phyloP scores from a whole-genome alignment of 2,329 filamentous ascomycete genomes.

The Chrysosphaeria jannelii region DNA sequence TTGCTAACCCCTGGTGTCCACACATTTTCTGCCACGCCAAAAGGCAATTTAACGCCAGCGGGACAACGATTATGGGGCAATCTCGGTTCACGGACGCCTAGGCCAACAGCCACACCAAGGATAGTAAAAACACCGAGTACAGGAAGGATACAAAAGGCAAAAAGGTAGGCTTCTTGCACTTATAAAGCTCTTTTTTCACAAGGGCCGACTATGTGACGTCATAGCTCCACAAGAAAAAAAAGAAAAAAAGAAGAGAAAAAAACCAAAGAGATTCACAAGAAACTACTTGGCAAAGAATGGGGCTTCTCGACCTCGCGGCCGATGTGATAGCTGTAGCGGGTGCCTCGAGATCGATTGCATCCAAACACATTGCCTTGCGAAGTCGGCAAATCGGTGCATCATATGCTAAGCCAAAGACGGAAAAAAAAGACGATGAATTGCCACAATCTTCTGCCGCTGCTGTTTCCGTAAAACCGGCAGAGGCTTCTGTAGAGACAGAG shows the following conservation, averaged over 20 bases:
- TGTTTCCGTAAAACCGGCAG: neutral
- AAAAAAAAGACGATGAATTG: neutral
- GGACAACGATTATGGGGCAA: slow-evolving; percentile 36
- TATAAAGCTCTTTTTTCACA: no score
- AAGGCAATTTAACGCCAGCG: slow-evolving; percentile 37
- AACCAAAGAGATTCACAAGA: neutral
- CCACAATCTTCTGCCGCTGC: no score
- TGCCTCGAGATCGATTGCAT: slow-evolving; percentile 36
- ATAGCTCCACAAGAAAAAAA: no score
- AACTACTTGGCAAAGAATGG: slow-evolving; percentile 16
- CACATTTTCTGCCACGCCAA: no score
- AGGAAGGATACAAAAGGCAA: no score
- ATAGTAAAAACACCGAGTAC: no score
- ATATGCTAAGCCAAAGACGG: neutral
- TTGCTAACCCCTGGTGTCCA: slow-evolving; percentile 34
- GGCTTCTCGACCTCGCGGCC: slow-evolving; percentile 31
- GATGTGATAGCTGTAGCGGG: slow-evolving; percentile 40
- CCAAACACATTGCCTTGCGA: slow-evolving; percentile 28
- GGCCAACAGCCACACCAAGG: no score
- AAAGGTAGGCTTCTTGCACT: no score
- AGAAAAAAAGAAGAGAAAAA: neutral
- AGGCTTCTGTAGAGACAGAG: neutral
- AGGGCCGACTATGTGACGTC: no score
- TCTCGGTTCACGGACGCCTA: no score
- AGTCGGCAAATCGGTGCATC: slow-evolving; percentile 15